These are phyloP conservation scores for Penicillium pulvis DNA, from an alignment of 495 filamentous ascomycete species.

Conservation along the genomic window DNA sequence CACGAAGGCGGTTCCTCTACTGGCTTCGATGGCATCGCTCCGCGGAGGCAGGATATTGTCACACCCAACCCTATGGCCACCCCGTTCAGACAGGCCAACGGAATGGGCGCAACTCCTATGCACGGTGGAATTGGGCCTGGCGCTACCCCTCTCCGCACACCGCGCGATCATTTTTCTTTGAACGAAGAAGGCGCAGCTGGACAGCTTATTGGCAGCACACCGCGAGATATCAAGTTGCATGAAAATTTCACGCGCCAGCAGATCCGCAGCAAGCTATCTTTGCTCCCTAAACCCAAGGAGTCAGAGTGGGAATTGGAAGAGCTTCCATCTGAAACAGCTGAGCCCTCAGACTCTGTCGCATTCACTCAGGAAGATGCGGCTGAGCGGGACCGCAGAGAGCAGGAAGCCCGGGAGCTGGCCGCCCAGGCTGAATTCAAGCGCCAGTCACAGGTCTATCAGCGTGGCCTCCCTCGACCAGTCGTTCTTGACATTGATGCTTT, in stretches of 20 bases:
- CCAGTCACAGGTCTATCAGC: conserved; percentile 88
- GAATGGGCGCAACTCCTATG: conserved; percentile 72
- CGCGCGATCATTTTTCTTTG: conserved; percentile 84
- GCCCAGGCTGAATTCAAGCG: conserved; percentile 78
- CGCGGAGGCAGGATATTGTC: conserved; percentile 74
- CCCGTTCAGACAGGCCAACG: conserved; percentile 72
- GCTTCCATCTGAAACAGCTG: conserved; percentile 79
- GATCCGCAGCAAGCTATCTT: conserved; percentile 69
- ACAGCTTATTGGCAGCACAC: conserved; percentile 72
- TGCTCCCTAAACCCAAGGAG: conserved; percentile 88
- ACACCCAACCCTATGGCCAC: conserved; percentile 97
- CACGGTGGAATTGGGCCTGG: conserved; percentile 59
- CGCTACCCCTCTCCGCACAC: conserved; percentile 88
- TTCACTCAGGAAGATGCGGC: conserved; percentile 81
- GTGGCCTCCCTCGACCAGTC: conserved; percentile 74
- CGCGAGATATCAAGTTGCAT: conserved; percentile 72
- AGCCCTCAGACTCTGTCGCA: conserved; percentile 55
- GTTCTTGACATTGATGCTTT: conserved; percentile 70
- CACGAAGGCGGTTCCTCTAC: conserved; percentile 80
- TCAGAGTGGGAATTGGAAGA: conserved; percentile 87
- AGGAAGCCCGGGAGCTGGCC: conserved; percentile 66
- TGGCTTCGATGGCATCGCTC: conserved; percentile 84
- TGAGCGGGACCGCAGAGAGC: conserved; percentile 72
- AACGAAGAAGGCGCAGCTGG: conserved; percentile 65
- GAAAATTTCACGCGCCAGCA: conserved; percentile 72